Evolutionary conservation across 768 basidiomycete genomes (phyloP), one percentile per base, ranked within the genome.

Genomic region (Serendipita sp.): DNA sequence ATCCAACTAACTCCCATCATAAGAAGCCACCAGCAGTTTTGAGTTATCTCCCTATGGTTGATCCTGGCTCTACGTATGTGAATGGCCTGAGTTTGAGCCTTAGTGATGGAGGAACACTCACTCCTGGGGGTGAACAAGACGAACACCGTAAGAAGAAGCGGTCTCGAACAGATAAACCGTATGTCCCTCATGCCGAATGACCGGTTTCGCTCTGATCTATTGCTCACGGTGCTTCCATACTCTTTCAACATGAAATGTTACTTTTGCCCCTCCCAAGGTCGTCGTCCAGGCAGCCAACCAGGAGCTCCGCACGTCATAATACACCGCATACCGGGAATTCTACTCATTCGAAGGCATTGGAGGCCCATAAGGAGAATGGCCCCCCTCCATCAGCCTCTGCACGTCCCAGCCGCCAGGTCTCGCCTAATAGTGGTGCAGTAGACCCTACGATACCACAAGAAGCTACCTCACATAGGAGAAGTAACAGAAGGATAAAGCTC

Each of bases 21-120:
- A 88, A 81, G 78, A 89, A 91, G 76, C 82, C 86, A 63, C 74
- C 80, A 68, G 76, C 80, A 68, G 75, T 80, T 66, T 78, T 83
- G 75, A 90, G 90, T 67, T 92, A 91, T 79, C 79, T 92, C 72
- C 89, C 89, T 54, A 76, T 83, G 67, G 83, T 84, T 71, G 90
- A 92, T 79, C 90, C 90, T 67, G 89, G 90, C 72, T 86, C 90
- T 70, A 92, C 89, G 30, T 92, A 89, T 78, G 64, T 67, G 7
- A 64, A 53, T 24, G 34, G 30, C 18, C 18, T 46, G 34, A 60
- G 56, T 35, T 35, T 60, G 30, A 10, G 28, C 28, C 56, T 60
- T 11, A 60, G 56, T 38, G 56, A 60, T 18, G 56, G 56, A 28
- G 56, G 56, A n/a, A 60, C 56, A n/a, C 24, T 60, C 28, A n/a